A percentile compares a stretch with the other conserved stretches of the same genome.
Evolutionary conservation across 441 rosid species (phyloP).

Genomic region (Croton laevigatus): DNA sequence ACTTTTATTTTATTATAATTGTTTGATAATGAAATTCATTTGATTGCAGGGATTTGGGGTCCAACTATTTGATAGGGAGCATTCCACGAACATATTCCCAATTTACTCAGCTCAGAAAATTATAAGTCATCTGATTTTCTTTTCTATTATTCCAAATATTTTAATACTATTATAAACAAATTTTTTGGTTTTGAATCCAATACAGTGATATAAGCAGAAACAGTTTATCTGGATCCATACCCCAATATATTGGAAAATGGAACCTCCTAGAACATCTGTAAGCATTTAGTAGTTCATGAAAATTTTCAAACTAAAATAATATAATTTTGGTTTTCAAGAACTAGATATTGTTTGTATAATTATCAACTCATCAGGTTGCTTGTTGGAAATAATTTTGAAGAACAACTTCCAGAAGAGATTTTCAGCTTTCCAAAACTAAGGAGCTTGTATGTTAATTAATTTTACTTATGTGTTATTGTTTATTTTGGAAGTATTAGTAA

Average conservation of each 20-base stretch:
- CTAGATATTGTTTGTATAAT: not conserved
- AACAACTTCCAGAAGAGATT: too few relatives aligned
- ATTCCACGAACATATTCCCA: not conserved
- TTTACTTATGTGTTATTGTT: too few relatives aligned
- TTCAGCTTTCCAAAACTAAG: too few relatives aligned
- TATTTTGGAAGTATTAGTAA: too few relatives aligned
- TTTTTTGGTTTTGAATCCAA: not conserved
- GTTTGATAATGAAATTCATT: too few relatives aligned
- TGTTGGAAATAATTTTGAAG: conserved; percentile 4
- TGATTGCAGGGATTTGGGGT: too few relatives aligned
- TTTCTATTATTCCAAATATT: not conserved
- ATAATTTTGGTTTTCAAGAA: too few relatives aligned
- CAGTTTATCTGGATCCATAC: not conserved
- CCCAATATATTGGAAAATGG: not conserved
- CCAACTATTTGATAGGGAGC: too few relatives aligned
- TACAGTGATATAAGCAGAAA: not conserved
- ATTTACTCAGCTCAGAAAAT: not conserved
- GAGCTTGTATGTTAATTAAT: too few relatives aligned
- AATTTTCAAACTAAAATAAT: too few relatives aligned
- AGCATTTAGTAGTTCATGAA: not conserved
- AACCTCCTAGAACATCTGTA: not conserved
- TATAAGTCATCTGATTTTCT: not conserved
- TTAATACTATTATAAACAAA: not conserved
- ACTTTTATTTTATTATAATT: too few relatives aligned
- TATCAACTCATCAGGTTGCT: not conserved